Evolutionary conservation across 1,284 basidiomycete species (phyloP).

Genomic region (Ganoderma boninense): DNA sequence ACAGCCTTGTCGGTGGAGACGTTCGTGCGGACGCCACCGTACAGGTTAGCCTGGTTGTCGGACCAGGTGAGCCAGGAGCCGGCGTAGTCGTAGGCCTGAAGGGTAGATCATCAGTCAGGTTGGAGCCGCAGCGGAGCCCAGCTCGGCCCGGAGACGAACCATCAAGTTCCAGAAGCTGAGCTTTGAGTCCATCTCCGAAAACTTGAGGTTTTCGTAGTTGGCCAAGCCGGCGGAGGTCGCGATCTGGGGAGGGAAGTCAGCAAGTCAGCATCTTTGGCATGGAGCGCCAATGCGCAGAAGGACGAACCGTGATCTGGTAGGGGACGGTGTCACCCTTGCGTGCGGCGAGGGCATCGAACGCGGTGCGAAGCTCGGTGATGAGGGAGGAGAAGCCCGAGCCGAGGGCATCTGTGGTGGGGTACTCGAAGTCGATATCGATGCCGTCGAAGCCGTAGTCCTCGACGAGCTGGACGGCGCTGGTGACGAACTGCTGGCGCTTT

Average conservation of each 20-base stretch:
- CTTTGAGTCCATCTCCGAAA: slow-evolving; percentile 78
- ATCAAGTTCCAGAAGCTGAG: slow-evolving; percentile 93
- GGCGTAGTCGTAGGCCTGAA: slow-evolving; percentile 80
- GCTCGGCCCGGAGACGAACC: slow-evolving; percentile 50
- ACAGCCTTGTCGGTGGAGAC: slow-evolving; percentile 80
- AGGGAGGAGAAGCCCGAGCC: slow-evolving; percentile 69
- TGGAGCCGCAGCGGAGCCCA: neutral
- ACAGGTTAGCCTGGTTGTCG: slow-evolving; percentile 89
- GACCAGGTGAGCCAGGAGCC: slow-evolving; percentile 72
- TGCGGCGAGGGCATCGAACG: slow-evolving; percentile 58
- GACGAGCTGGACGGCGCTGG: slow-evolving; percentile 74
- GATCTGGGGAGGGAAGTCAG: slow-evolving; percentile 29
- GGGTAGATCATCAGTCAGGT: slow-evolving; percentile 11
- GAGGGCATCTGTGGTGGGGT: slow-evolving; percentile 57
- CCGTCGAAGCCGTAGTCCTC: slow-evolving; percentile 93
- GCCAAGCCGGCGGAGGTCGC: slow-evolving; percentile 70
- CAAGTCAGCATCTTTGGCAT: neutral
- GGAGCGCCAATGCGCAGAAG: neutral
- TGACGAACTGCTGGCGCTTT: slow-evolving; percentile 76
- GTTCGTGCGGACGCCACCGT: slow-evolving; percentile 65
- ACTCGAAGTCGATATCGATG: slow-evolving; percentile 79
- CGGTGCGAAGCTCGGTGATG: slow-evolving; percentile 61
- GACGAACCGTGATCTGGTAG: slow-evolving; percentile 62
- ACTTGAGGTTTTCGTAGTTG: slow-evolving; percentile 71
- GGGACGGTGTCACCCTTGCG: slow-evolving; percentile 67